Evolutionary conservation across 75 land plant species (phyloP).

Genomic region (Pinus taeda): DNA sequence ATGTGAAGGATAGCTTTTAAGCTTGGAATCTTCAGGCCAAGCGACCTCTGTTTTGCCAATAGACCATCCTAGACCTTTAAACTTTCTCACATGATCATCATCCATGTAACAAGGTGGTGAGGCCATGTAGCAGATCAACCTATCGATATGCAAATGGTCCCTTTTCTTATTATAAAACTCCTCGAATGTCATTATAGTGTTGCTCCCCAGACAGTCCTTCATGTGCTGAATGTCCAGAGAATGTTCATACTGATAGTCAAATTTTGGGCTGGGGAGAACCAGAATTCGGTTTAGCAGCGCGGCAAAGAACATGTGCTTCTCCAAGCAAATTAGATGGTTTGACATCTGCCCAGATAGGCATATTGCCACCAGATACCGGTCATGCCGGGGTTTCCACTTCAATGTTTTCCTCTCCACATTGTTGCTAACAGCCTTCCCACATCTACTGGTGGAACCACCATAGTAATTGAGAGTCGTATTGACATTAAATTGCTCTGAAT

Average conservation of each 20-base stretch:
- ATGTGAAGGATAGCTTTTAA: conserved; percentile 27
- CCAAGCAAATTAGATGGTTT: conserved; percentile 91
- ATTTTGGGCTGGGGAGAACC: conserved; percentile 69
- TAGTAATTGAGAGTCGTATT: conserved; percentile 9
- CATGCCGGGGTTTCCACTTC: conserved; percentile 67
- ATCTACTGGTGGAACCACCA: conserved; percentile 10
- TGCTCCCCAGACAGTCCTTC: conserved; percentile 61
- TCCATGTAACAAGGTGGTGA: conserved; percentile 73
- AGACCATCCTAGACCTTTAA: conserved; percentile 63
- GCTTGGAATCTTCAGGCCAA: conserved; percentile 64
- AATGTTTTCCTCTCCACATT: conserved; percentile 31
- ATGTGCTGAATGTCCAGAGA: conserved; percentile 75
- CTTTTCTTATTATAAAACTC: conserved; percentile 42
- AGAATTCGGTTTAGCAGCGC: conserved; percentile 67
- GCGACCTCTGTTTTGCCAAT: conserved; percentile 58
- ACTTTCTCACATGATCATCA: conserved; percentile 64
- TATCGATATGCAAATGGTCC: conserved; percentile 50
- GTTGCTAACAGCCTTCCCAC: conserved; percentile 28
- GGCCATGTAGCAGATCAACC: conserved; percentile 73
- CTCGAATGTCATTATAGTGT: conserved; percentile 64
- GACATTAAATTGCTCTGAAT: conserved; percentile 4
- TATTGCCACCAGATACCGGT: conserved; percentile 66
- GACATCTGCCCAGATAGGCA: conserved; percentile 92
- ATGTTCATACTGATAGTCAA: conserved; percentile 72
- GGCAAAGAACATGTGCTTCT: conserved; percentile 94